Conservation (phyloP, 2,329 filamentous ascomycete genomes). For the Cercospora sp. region DNA sequence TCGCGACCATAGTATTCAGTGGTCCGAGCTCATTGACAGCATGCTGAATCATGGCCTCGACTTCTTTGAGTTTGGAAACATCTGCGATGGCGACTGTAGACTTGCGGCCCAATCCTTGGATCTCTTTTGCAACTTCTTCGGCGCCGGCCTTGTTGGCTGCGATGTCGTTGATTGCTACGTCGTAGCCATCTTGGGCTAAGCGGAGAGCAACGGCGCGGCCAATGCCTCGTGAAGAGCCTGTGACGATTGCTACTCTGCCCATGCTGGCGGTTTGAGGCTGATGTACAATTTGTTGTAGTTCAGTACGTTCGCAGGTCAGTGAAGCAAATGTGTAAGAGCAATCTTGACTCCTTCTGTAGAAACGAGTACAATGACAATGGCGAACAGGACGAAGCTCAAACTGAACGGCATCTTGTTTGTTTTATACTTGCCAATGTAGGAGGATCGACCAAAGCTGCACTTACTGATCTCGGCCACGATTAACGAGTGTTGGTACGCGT, state of each 20-base stretch:
- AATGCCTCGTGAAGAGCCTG: constrained; percentile 41
- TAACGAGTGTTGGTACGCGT: not conserved
- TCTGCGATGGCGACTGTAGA: constrained; percentile 60
- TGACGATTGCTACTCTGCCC: constrained; percentile 38
- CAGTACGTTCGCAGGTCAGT: not conserved
- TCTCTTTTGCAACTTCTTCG: constrained; percentile 55
- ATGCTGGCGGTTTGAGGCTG: not conserved
- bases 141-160: constrained; percentile 53
- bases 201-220: constrained; percentile 64
- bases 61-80: constrained; percentile 58
- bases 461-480: not conserved
- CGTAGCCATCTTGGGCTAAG: constrained; percentile 64
- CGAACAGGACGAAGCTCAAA: not conserved
- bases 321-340: not conserved
- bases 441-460: not conserved
- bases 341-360: not conserved
- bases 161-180: constrained; percentile 66
- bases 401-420: not conserved
- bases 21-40: constrained; percentile 57
- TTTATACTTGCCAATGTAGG: not conserved
- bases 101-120: constrained; percentile 53
- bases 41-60: constrained; percentile 54
- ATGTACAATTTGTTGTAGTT: not conserved
- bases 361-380: not conserved
- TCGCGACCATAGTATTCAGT: constrained; percentile 56